Percentiles rank a stretch among this genome's conserved stretches.
Conservation (phyloP, 106 monocot genomes). For the Narthecium ossifragum region DNA sequence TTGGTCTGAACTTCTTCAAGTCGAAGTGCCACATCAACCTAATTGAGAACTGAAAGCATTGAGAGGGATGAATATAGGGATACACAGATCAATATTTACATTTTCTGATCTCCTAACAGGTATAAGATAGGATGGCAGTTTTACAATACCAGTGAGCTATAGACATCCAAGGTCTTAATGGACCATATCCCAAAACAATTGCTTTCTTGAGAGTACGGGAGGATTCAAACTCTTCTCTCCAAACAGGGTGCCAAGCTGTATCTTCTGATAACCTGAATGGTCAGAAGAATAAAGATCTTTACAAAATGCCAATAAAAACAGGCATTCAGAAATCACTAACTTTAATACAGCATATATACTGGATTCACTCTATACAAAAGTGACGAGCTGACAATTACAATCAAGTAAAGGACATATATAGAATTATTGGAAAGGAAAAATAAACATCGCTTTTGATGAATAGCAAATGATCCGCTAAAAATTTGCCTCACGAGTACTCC, state of each 20-base stretch:
- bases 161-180: constrained; percentile 92
- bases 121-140: background rate
- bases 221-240: constrained; percentile 55
- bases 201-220: constrained; percentile 49
- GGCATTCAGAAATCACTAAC: too few relatives aligned
- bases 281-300: too few relatives aligned
- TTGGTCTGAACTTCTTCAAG: constrained; percentile 83
- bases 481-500: too few relatives aligned
- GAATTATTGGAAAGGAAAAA: too few relatives aligned
- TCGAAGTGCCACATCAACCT: constrained; percentile 85
- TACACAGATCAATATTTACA: constrained; percentile 2
- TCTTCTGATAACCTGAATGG: constrained; percentile 70
- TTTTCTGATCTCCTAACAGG: background rate
- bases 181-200: constrained; percentile 73
- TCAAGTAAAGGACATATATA: too few relatives aligned
- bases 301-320: too few relatives aligned
- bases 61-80: constrained; percentile 10
- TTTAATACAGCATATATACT: too few relatives aligned
- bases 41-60: constrained; percentile 13
- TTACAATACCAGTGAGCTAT: constrained; percentile 76
- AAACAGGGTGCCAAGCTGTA: constrained; percentile 93
- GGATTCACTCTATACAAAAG: too few relatives aligned
- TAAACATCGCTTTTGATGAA: too few relatives aligned
- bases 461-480: too few relatives aligned
- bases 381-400: too few relatives aligned